Base-by-base conservation (phyloP, 306 rosid species). In the Potentilla sterilis region DNA sequence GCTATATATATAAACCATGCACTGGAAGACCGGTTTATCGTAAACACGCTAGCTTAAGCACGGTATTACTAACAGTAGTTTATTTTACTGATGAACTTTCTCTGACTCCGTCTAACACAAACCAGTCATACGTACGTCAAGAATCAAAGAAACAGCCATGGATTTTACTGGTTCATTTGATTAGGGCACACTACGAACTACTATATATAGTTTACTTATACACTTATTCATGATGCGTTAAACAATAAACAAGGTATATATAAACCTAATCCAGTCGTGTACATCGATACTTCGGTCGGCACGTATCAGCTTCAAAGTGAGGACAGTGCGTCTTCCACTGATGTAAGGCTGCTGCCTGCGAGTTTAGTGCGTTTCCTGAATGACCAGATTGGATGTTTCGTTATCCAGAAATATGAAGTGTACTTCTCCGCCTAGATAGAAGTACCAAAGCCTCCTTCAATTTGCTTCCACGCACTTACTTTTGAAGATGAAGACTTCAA, bases 331-430 rank as follows among this genome's bases (percentile, higher is more conserved):
- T 22, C 15, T 57, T 9, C 49, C 67, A 32, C 67, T 61, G n/a
- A 28, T 40, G 41, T 32, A 61, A 61, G 67, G 67, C 41, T 61
- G 67, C 67, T 61, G 14, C 35, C 41, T 32, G 67, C 37, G 40
- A 11, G 12, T 32, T 61, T 28, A 14, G 67, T 61, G 67, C 67
- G 40, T 32, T 32, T 8, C 32, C 7, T 13, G 7, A 34, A 7
- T 66, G 57, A 48, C 51, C 70, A 67, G 38, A 22, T 52, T 69
- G 57, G 57, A 9, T 57, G 44, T 16, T 55, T 22, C 75, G 61
- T 77, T 77, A 61, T 32, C 41, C 4, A 61, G 41, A 61, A 61
- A 61, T 13, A 59, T 59, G 38, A 21, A 49, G 19, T 49, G 40
- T 5, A n/a, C 13, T 55, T 21, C 64, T 57, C 35, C 64, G 2